Evolutionary conservation across 805 yeast species (phyloP).

Genomic region (Scheffersomyces ergatensis): DNA sequence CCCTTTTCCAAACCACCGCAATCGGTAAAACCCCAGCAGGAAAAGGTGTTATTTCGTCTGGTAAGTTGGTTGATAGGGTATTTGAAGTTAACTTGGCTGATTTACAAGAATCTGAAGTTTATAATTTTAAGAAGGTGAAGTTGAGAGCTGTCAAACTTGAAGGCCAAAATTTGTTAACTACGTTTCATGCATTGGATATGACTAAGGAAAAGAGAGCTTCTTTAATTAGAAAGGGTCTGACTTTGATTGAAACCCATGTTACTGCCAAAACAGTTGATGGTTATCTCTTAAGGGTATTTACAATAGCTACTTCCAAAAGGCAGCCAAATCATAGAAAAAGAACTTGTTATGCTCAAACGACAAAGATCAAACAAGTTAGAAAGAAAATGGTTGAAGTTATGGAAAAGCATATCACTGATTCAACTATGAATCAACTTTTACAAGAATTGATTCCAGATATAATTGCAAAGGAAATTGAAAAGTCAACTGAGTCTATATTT

Average conservation of each 20-base stretch:
- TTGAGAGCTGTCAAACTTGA: slow-evolving; percentile 97
- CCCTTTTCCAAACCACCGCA: slow-evolving; percentile 93
- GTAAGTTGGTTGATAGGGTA: slow-evolving; percentile 93
- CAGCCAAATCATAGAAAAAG: slow-evolving; percentile 91
- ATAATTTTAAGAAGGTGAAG: slow-evolving; percentile 90
- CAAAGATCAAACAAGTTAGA: slow-evolving; percentile 93
- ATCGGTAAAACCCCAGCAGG: slow-evolving; percentile 96
- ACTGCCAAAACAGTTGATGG: slow-evolving; percentile 96
- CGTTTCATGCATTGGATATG: slow-evolving; percentile 98
- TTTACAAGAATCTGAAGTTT: slow-evolving; percentile 95
- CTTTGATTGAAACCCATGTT: slow-evolving; percentile 92
- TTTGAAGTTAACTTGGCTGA: slow-evolving; percentile 92
- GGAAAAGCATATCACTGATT: slow-evolving; percentile 88
- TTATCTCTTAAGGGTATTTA: slow-evolving; percentile 89
- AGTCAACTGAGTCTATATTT: slow-evolving; percentile 85
- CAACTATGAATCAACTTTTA: slow-evolving; percentile 90
- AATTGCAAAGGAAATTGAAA: slow-evolving; percentile 94
- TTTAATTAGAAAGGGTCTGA: slow-evolving; percentile 96
- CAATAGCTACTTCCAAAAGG: slow-evolving; percentile 90
- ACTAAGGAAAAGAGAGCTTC: slow-evolving; percentile 94
- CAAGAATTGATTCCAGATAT: slow-evolving; percentile 88
- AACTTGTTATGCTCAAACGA: slow-evolving; percentile 95
- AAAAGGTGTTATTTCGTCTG: slow-evolving; percentile 96
- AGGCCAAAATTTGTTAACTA: slow-evolving; percentile 94
- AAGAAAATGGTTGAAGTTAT: slow-evolving; percentile 91